A percentile compares a stretch with the other conserved stretches of the same genome.
Conservation (phyloP, 495 filamentous ascomycete genomes). For the Pseudotulostoma volvatum region DNA sequence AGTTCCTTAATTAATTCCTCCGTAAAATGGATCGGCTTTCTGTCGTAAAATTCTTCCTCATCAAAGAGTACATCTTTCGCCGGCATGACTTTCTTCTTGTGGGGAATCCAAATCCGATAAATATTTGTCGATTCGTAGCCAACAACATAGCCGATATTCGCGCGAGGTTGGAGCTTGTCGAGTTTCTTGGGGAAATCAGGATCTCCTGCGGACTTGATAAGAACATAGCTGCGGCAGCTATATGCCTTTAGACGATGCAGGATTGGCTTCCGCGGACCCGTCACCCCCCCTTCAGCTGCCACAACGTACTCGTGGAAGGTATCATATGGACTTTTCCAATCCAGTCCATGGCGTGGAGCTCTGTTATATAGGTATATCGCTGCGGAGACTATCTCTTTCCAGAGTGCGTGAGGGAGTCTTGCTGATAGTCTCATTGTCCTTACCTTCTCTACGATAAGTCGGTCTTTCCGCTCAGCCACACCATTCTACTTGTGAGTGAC, state of each 20-base stretch:
- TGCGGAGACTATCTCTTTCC: background rate
- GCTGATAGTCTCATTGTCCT: background rate
- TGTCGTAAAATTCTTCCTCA: too few relatives aligned
- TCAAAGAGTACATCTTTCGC: too few relatives aligned
- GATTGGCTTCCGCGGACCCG: conserved; percentile 4
- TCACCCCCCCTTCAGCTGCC: background rate
- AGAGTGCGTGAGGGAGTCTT: background rate
- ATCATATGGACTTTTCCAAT: conserved; percentile 3
- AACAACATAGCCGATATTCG: too few relatives aligned
- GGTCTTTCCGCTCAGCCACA: background rate
- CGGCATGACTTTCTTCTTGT: too few relatives aligned
- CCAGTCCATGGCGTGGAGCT: background rate
- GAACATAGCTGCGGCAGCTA: too few relatives aligned
- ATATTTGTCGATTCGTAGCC: too few relatives aligned
- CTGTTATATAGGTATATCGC: conserved; percentile 2
- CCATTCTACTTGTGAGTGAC: conserved; percentile 1
- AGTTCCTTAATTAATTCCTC: too few relatives aligned
- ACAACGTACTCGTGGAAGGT: background rate
- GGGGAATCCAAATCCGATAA: too few relatives aligned
- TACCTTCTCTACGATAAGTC: conserved; percentile 1
- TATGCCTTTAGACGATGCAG: conserved; percentile 3
- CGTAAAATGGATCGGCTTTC: too few relatives aligned
- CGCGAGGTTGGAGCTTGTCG: too few relatives aligned
- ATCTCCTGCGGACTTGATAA: too few relatives aligned
- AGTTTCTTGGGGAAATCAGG: too few relatives aligned